Evolutionary conservation across 768 basidiomycete species (phyloP).

Genomic region (Boletus rufocinnamomeus): DNA sequence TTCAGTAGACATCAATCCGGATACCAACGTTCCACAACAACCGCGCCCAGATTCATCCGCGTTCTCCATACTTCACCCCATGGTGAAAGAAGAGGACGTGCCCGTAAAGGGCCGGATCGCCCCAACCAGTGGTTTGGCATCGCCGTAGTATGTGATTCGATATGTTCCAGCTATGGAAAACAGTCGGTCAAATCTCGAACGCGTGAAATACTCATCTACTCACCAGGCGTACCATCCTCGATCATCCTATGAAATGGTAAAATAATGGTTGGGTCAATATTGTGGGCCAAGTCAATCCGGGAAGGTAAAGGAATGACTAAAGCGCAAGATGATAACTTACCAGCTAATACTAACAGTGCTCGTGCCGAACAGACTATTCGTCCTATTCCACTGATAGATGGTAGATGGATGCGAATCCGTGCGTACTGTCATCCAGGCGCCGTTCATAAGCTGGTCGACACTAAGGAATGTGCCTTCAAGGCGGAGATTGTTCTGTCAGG

Average conservation of each 20-base stretch:
- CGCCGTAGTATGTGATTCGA: slow-evolving; percentile 70
- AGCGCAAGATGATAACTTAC: slow-evolving; percentile 35
- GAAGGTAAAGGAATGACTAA: neutral
- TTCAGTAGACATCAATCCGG: neutral
- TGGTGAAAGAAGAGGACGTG: slow-evolving; percentile 60
- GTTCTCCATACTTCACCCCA: slow-evolving; percentile 29
- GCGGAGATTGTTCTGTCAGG: slow-evolving; percentile 67
- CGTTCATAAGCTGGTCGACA: slow-evolving; percentile 54
- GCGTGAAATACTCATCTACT: neutral
- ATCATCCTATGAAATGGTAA: slow-evolving; percentile 49
- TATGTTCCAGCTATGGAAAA: slow-evolving; percentile 60
- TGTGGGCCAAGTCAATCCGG: slow-evolving; percentile 8
- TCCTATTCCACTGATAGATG: slow-evolving; percentile 62
- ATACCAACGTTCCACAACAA: neutral
- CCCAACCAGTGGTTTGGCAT: slow-evolving; percentile 71
- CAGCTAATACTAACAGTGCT: slow-evolving; percentile 70
- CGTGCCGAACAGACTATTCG: slow-evolving; percentile 55
- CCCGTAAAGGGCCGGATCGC: slow-evolving; percentile 64
- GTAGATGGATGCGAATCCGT: slow-evolving; percentile 84
- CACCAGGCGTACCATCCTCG: slow-evolving; percentile 51
- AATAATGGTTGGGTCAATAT: neutral
- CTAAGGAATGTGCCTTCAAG: slow-evolving; percentile 73
- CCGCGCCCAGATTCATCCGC: neutral
- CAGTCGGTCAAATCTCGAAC: neutral
- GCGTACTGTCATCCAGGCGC: slow-evolving; percentile 56